Base-by-base conservation (phyloP, 495 filamentous ascomycete species). In the Aspergillus haitiensis region DNA sequence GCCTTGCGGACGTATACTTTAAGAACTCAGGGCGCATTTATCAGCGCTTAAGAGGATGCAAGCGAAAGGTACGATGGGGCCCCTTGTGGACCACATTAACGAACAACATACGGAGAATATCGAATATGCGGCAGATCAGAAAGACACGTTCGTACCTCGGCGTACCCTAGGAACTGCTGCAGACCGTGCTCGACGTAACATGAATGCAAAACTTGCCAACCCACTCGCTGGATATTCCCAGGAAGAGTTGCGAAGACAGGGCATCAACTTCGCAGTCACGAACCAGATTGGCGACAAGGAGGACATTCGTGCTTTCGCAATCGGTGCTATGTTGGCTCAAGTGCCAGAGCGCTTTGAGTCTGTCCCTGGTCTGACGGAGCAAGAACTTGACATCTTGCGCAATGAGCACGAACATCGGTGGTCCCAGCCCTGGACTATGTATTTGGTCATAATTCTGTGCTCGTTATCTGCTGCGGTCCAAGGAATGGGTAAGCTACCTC, bases 321-420 rank as follows among this genome's bases (percentile, higher is more conserved):
- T 89, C 57, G 91, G 90, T 4, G 91, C 91, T 49, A 78, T 90
- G 46, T 76, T 93, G 53, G 87, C 87, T 5, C 84, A 88, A 44
- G 71, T 83, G 12, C 82, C 83, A 7, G 71, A 76, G 47, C 70
- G 70, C 44, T 87, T 81, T 65, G 81, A 83, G 10, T 70, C 72
- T 45, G 70, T 89, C 39, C 64, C 73, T 5, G 84, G 78, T 15
- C 72, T 90, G 50, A 84, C 77, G 12, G 71, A 72, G 6, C 74
- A 81, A 7, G 88, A 92, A 63, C 75, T 71, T 32, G 73, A 79
- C n/a, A 70, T 85, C 6, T 68, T 92, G 48, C 72, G 80, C 13
- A 79, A 79, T 31, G 90, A 92, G 67, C 78, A 83, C 55, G 81
- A 78, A 0, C 78, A 90, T 70, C 85, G 84, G 58, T 93, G 90